phyloP scores from a whole-genome alignment of 768 basidiomycete species.

The Paxillus ammoniavirescens region DNA sequence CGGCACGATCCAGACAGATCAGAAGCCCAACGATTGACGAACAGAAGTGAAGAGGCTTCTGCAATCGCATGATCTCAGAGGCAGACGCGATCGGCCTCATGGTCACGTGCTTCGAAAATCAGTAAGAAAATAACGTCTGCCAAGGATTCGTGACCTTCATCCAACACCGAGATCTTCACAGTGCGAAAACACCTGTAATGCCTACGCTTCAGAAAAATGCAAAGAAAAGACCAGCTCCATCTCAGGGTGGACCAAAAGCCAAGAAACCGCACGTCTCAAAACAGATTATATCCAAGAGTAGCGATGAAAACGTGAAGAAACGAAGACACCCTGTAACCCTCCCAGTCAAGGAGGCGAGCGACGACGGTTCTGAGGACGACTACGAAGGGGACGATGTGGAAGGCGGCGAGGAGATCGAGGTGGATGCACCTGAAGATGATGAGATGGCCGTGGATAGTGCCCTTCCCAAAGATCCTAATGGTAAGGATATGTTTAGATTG shows the following conservation, averaged over 20 bases:
- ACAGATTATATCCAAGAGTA: slow-evolving; percentile 14
- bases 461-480: slow-evolving; percentile 54
- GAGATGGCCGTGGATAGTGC: slow-evolving; percentile 29
- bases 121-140: background rate
- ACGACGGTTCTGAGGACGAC: slow-evolving; percentile 37
- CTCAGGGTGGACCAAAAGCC: slow-evolving; percentile 45
- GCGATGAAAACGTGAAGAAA: slow-evolving; percentile 44
- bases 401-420: slow-evolving; percentile 27
- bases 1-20: slow-evolving; percentile 7
- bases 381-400: slow-evolving; percentile 35
- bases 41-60: background rate
- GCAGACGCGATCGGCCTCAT: background rate
- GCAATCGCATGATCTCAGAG: background rate
- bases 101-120: slow-evolving; percentile 21
- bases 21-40: no score
- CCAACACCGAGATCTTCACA: background rate
- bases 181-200: background rate
- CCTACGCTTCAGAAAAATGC: slow-evolving; percentile 37
- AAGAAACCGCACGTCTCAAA: slow-evolving; percentile 55
- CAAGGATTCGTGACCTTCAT: background rate
- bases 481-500: slow-evolving; percentile 35
- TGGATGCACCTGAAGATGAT: slow-evolving; percentile 25
- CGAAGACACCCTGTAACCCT: slow-evolving; percentile 62
- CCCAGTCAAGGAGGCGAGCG: slow-evolving; percentile 31
- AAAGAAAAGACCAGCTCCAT: slow-evolving; percentile 51